Conservation (phyloP, 164 flowering plant species). For the Platanus orientalis region DNA sequence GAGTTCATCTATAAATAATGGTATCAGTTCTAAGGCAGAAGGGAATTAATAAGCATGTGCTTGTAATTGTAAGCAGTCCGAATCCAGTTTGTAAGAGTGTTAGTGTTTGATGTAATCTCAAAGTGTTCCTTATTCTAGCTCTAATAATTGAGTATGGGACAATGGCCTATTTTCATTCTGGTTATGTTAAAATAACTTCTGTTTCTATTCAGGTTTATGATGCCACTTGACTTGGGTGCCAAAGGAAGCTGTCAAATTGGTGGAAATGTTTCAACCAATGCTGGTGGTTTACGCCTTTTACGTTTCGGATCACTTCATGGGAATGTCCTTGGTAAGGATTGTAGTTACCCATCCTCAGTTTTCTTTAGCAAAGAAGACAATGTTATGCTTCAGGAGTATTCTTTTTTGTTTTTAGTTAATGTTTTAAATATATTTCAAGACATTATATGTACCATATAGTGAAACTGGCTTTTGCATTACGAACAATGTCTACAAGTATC, state of each 20-base stretch:
- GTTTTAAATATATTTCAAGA: not conserved
- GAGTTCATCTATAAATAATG: too few relatives aligned
- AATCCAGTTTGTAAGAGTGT: too few relatives aligned
- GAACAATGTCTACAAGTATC: too few relatives aligned
- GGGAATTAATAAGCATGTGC: too few relatives aligned
- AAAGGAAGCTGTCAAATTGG: conserved; percentile 99
- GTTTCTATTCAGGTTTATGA: conserved; percentile 62
- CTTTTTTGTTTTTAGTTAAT: not conserved
- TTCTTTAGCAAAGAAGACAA: not conserved
- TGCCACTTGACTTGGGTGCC: conserved; percentile 99
- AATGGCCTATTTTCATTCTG: not conserved
- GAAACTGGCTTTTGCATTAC: not conserved
- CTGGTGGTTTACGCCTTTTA: conserved; percentile 88
- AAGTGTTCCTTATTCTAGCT: too few relatives aligned
- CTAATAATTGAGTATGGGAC: not conserved
- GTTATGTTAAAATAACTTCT: conserved; percentile 16
- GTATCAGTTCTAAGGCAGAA: too few relatives aligned
- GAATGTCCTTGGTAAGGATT: conserved; percentile 72
- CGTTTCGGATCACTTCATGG: conserved; percentile 99
- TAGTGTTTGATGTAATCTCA: too few relatives aligned
- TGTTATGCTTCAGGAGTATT: not conserved
- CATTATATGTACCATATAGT: too few relatives aligned
- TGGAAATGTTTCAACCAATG: conserved; percentile 97
- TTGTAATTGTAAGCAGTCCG: too few relatives aligned
- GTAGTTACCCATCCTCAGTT: not conserved